Evolutionary conservation across 495 filamentous ascomycete genomes (phyloP), one percentile per base, ranked within the genome.

Genomic region (Tuber umbilicatum): DNA sequence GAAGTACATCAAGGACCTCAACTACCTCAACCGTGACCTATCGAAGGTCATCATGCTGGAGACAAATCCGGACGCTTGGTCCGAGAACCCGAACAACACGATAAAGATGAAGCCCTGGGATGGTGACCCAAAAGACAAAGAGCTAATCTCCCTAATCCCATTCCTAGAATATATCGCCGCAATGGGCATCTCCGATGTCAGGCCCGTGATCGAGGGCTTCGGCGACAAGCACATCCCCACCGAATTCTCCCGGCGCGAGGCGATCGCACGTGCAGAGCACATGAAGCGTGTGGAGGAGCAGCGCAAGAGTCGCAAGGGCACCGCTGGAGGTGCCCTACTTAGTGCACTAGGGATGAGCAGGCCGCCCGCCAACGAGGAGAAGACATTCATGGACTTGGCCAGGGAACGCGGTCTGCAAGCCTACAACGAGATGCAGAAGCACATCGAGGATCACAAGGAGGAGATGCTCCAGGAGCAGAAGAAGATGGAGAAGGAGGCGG

Each of bases 1-100:
- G 73, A 93, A 97, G 84, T 94, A 97, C 80, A 87, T 99, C 83
- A 99, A 99, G 91, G 95, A 99, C 84, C 89, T 99, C 55, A 92
- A 93, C 7, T 97, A 96, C 84, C 89, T 99, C 76, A 99, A 99
- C 86, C 92, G 95, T 55, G 92, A 96, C 82, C 88, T 97, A 69
- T 95, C 91, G 60, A 97, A 97, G 85, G 91, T 95, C 50, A 92
- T 99, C 82, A 88, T 99, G 78, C 86, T 99, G 78, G 95, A 99
- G 82, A 96, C 94, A 41, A 88, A 94, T 71, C 83, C 91, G 47
- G 85, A 88, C 67, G 94, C 97, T 77, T 92, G 91, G 76, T 89
- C 89, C 78, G 85, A 88, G 76, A 97, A 99, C 83, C 95, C 95
- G 43, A 90, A 95, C 82, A 99, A 98, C 85, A 92, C 96, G 77